Evolutionary conservation across 441 rosid species (phyloP), one percentile per base, ranked within the genome.

Genomic region (Caryocar brasiliense): DNA sequence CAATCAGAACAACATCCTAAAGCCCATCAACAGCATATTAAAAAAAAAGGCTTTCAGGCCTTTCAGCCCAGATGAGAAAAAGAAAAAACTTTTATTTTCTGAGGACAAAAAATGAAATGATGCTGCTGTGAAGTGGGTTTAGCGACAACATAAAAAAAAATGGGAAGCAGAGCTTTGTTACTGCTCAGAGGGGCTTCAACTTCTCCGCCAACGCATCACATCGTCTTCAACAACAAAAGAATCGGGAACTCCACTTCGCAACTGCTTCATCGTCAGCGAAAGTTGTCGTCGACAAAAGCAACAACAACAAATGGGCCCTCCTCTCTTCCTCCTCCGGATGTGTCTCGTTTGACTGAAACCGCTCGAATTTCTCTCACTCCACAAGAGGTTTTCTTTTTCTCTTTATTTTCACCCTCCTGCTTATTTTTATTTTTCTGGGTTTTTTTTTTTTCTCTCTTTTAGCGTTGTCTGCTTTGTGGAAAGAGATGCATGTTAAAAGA

Each of bases 341-440:
- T 85, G 9, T 51, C 76, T 28, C 77, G 72, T 56, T 67, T 86
- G 50, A 88, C 97, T 7, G 65, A 83, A 64, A 85, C 82, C 34
- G 86, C 97, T 57, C 81, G 94, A 45, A 85, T 86, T 59, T 79
- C 87, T 29, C 80, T 85, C 35, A 62, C 83, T 34, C 81, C 82
- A 0, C 40, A 46, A 0, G 85, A 89, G 86, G 93, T 82, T 30
- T 39, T 19, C 22, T 3, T 28, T 11, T 40, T 11, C 2, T 0
- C 7, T 38, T 67, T 25, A 10, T 1, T 5, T 28, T 37, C 5
- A 7, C 10, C 9, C 13, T 12, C 8, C 23, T 35, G 23, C 6
- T 6, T 9, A 2, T 20, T 1, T 21, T 12, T 7, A 0, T 4
- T 18, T 0, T 27, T 15, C 0, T 10, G 12, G 24, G 19, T 5